Evolutionary conservation across 257 asterid genomes (phyloP), one percentile per base, ranked within the genome.

Genomic region (Lavandula angustifolia): DNA sequence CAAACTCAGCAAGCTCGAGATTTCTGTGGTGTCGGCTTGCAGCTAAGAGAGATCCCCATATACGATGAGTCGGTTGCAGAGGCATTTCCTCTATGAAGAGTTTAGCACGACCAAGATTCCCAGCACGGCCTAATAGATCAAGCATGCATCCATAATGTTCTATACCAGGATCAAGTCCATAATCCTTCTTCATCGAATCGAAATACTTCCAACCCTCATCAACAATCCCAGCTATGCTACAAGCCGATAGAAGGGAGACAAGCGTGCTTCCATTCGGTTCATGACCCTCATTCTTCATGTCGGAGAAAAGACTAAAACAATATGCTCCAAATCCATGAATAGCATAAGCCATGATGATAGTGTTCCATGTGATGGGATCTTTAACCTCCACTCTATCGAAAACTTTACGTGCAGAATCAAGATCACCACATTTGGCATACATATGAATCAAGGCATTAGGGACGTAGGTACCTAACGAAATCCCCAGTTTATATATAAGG

Each of bases 381-480:
- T 79, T 82, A 70, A 38, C 60, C 65, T 22, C 34, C 78, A 75
- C 70, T 3, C 17, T 53, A 48, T 82, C 76, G 55, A 86, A 86
- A 14, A 78, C 35, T 48, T 57, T 46, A 33, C 42, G 63, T 13
- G 85, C 82, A 49, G 80, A 32, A 35, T 53, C 59, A 70, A 86
- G 81, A 75, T 78, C 87, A 41, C 95, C 95, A 61, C 95, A 84
- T 80, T 75, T 84, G 0, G 85, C 82, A 48, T 84, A 80, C 91
- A 82, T 80, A 70, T 76, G 80, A 59, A 86, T 78, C 76, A 84
- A 46, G 5, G 91, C 67, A 50, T 86, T 86, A 41, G 73, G 51
- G 12, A 80, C 60, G 51, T 66, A 71, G 1, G 61, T 75, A 64
- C 63, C 65, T 6, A 54, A 78, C 10, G 76, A 31, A 69, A 70